phyloP scores from a whole-genome alignment of 148 eudicot genomes.

The Gaultheria prostrata region DNA sequence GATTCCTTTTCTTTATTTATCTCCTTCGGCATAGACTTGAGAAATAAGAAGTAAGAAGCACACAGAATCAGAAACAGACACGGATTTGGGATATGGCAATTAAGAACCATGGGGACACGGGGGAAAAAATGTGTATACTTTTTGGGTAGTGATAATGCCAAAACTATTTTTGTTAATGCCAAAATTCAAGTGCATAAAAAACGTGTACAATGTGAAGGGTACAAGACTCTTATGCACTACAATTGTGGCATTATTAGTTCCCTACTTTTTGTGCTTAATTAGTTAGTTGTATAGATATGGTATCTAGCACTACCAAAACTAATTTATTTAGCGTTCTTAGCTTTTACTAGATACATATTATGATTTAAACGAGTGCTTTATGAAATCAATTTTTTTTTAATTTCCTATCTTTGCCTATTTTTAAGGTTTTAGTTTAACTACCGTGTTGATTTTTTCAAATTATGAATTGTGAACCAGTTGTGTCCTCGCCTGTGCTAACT shows the following conservation, averaged over 20 bases:
- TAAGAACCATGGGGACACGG: neutral
- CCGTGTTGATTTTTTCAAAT: neutral
- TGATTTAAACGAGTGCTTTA: neutral
- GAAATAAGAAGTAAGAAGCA: neutral
- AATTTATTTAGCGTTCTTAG: neutral
- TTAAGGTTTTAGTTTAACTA: neutral
- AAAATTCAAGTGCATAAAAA: too few species aligned
- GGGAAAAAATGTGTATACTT: neutral
- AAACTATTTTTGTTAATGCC: too few species aligned
- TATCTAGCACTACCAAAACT: neutral
- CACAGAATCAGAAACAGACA: too few species aligned
- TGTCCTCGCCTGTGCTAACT: neutral
- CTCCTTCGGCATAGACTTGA: neutral
- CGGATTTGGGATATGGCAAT: neutral
- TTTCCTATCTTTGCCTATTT: too few species aligned
- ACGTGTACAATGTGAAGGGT: too few species aligned
- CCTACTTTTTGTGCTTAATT: neutral
- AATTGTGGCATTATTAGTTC: too few species aligned
- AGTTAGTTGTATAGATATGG: neutral
- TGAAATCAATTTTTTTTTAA: neutral
- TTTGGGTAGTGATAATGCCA: too few species aligned
- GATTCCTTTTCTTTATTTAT: neutral
- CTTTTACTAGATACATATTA: neutral
- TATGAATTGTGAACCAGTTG: neutral
- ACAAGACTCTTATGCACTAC: too few species aligned